Evolutionary conservation across 345 rosid genomes (phyloP), one percentile per base, ranked within the genome.

Genomic region (Schrenkiella parvula): DNA sequence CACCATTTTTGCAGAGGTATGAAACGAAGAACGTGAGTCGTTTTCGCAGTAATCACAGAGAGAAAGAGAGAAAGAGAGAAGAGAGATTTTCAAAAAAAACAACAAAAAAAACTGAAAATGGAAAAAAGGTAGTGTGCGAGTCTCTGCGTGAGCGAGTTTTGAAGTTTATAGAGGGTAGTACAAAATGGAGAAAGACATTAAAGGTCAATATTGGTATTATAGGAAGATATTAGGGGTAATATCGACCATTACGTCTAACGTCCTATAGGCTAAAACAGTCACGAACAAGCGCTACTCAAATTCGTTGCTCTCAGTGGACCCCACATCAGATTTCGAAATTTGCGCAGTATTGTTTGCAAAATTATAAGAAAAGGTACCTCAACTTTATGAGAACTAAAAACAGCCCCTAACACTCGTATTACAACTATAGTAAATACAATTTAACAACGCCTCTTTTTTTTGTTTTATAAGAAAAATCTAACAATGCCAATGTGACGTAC

Each of bases 1-100:
- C 81, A 86, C 93, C 91, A 88, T 88, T 57, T 77, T 72, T 51
- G 70, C 48, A 53, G 64, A 52, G 37, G 39, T 64, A 18, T 18
- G 59, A 58, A 74, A 59, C 65, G 75, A 38, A 34, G 57, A 54
- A 37, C 31, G 32, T 31, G 53, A 43, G 1, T 28, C 23, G 18
- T 63, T 28, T 18, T 34, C 42, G 37, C 42, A 64, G 47, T n/a
- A 8, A 37, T 22, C 39, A 21, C 19, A 28, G 46, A 60, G 62
- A 64, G 48, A 9, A 63, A 28, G 8, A 29, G 52, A 10, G 15
- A 13, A 3, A 31, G 46, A 31, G 71, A 29, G 39, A 7, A 9
- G 35, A 41, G 2, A 51, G 41, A 5, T 0, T 50, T 74, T 59
- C 15, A 51, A 60, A 67, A 66, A 63, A 43, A 0, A n/a, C n/a